Base-by-base conservation (phyloP, 2,329 filamentous ascomycete genomes). In the Apiospora kogelbergensis region DNA sequence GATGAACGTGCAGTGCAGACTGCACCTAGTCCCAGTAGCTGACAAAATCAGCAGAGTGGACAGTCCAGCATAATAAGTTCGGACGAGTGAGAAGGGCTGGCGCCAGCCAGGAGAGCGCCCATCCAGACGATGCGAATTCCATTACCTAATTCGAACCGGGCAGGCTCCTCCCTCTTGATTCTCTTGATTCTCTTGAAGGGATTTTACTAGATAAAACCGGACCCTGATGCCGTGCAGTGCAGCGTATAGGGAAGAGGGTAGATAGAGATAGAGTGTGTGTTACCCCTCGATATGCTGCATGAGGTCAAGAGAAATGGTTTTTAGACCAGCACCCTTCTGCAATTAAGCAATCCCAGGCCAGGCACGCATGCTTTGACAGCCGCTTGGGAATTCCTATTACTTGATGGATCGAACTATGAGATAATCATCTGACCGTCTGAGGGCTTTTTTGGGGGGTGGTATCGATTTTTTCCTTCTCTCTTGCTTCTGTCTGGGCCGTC, bases 131-230 rank as follows among this genome's bases (percentile, higher is more conserved):
- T 63, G 53, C 46, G 63, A 69, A 70, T 72, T 70, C 72, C 73
- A 70, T 76, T 76, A 76, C 74, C 71, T 76, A 76, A 76, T 76
- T 65, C 64, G 66, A 72, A 75, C 68, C 68, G 13, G 53, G 30
- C 37, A 60, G 53, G 33, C 26, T 33, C 26, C 48, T 37, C 48
- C 3, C 6, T 17, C 24, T 30, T 26, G 4, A 22, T 24, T 11
- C 46, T 57, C 53, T n/a, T 41, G 5, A 5, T 11, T 42, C 40
- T 15, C 40, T 42, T 60, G 67, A 65, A 45, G 26, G 63, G 40
- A 44, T 42, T 65, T 45, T 20, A 65, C 17, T 65, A 44, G 63
- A 42, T 65, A 65, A 65, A 65, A 65, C n/a, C 63, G 42, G 63
- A 65, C 63, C 53, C 53, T 37, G 53, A 60, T 57, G 26, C 48